These are phyloP conservation scores for Teunomyces lycoperdinae DNA, from an alignment of 805 yeast species.

Conservation along the genomic window DNA sequence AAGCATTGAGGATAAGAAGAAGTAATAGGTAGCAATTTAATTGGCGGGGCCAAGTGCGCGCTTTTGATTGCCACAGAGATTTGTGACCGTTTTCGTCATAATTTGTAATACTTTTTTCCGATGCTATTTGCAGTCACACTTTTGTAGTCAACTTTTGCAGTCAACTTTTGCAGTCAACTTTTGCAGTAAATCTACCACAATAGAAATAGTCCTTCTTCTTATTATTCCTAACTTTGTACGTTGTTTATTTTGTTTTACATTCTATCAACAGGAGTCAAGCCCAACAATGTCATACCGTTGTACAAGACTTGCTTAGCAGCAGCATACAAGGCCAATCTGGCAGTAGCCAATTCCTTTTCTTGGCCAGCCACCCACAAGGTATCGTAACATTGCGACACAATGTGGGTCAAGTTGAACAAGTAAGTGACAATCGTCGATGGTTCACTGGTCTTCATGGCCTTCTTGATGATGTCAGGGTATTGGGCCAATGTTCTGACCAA, in stretches of 20 bases:
- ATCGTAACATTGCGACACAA: constrained; percentile 94
- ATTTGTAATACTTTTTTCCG: too few relatives aligned
- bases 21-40: background rate
- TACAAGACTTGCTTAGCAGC: constrained; percentile 85
- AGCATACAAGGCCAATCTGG: constrained; percentile 87
- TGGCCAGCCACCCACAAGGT: constrained; percentile 97
- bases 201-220: background rate
- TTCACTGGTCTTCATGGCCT: constrained; percentile 80
- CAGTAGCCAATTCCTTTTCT: constrained; percentile 76
- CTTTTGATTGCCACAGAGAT: too few relatives aligned
- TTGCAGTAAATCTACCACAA: background rate
- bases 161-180: too few relatives aligned
- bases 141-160: too few relatives aligned
- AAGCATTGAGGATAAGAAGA: background rate
- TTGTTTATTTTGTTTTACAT: constrained; percentile 52
- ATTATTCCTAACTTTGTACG: background rate
- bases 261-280: constrained; percentile 97
- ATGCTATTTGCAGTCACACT: too few relatives aligned
- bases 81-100: too few relatives aligned
- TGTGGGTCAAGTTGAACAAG: constrained; percentile 86
- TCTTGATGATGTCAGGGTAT: constrained; percentile 86
- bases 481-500: constrained; percentile 78
- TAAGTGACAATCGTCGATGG: constrained; percentile 94
- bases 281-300: constrained; percentile 87
- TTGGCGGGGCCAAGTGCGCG: constrained; percentile 7